Conservation (phyloP, 208 protist genomes). For the Balamuthia mandrillaris region DNA sequence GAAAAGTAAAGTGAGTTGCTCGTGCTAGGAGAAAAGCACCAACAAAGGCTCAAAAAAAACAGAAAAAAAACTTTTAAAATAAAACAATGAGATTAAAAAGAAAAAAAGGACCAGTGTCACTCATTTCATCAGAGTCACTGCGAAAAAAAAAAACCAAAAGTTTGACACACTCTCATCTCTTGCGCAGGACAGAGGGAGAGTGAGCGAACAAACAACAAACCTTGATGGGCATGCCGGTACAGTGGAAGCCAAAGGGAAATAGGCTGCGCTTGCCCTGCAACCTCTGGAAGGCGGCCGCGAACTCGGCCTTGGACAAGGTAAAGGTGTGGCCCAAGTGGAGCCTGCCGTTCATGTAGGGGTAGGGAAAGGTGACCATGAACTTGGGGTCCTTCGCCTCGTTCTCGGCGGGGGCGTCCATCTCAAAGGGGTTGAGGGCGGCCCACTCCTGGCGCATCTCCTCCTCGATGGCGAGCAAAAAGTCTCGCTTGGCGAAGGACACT, state of each 20-base stretch:
- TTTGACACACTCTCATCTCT: too few relatives aligned
- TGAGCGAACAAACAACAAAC: too few relatives aligned
- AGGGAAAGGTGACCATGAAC: slow-evolving; percentile 98
- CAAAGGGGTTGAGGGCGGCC: slow-evolving; percentile 74
- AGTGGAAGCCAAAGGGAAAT: slow-evolving; percentile 99
- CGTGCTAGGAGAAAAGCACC: too few relatives aligned
- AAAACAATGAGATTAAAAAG: too few relatives aligned
- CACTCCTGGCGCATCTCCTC: slow-evolving; percentile 68
- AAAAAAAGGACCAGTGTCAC: too few relatives aligned
- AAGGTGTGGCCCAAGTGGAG: slow-evolving; percentile 99
- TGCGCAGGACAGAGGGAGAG: too few relatives aligned
- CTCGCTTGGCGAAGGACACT: slow-evolving; percentile 62
- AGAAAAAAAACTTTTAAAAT: too few relatives aligned
- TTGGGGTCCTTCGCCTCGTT: slow-evolving; percentile 75
- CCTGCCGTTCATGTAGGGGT: slow-evolving; percentile 99
- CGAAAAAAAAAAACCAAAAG: too few relatives aligned
- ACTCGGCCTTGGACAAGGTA: slow-evolving; percentile 98
- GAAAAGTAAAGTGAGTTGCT: too few relatives aligned
- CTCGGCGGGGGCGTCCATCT: slow-evolving; percentile 70
- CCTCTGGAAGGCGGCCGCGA: slow-evolving; percentile 93
- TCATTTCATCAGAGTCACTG: too few relatives aligned
- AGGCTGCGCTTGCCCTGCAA: slow-evolving; percentile 94
- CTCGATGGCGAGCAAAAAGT: slow-evolving; percentile 77
- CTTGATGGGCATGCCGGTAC: slow-evolving; percentile 99
- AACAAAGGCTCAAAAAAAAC: too few relatives aligned